Base-by-base conservation (phyloP, 768 basidiomycete species). In the Infundibulicybe gibba region DNA sequence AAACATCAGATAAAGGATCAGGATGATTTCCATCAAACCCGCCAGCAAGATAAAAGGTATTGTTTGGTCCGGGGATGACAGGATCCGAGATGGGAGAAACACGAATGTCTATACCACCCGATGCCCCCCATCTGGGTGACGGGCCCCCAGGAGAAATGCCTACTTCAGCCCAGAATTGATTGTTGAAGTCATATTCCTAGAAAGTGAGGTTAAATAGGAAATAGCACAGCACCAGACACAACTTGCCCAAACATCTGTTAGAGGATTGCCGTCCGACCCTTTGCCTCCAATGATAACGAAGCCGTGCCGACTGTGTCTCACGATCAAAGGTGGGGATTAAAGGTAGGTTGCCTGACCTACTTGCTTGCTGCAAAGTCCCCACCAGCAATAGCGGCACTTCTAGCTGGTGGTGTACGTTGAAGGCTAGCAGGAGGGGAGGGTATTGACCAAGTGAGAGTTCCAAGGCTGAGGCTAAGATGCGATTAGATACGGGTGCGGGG, bases 301-400 rank as follows among this genome's bases (percentile, higher is more conserved):
- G 19, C 81, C 85, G 46, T 77, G 76, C 34, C 90, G 88, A 60
- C 87, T 90, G 52, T 11, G 32, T 51, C 49, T 43, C 33, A 45
- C n/a, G 45, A 44, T 49, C 50, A 43, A 57, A 41, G 48, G 54
- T 49, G 32, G 5, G 50, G 17, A 40, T 40, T 30, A 21, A 34
- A 25, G 39, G 11, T 25, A 34, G n/a, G 20, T 20, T 31, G 44
- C 38, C 54, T 21, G 34, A 76, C 87, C 54, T 48, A 88, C 88
- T 90, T 87, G 85, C 84, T 91, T 10, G 87, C 86, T 39, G 87
- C 89, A 52, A 77, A 78, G 67, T 91, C 90, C 16, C 70, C 66
- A 5, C 86, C 90, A 37, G 76, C 68, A 34, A 89, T 57, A 21
- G 84, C 80, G 34, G 77, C 76, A 63, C 79, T 83, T 59, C 87